Evolutionary conservation across 352 stramenopile genomes (phyloP).

Genomic region (Salisapilia sapeloensis): DNA sequence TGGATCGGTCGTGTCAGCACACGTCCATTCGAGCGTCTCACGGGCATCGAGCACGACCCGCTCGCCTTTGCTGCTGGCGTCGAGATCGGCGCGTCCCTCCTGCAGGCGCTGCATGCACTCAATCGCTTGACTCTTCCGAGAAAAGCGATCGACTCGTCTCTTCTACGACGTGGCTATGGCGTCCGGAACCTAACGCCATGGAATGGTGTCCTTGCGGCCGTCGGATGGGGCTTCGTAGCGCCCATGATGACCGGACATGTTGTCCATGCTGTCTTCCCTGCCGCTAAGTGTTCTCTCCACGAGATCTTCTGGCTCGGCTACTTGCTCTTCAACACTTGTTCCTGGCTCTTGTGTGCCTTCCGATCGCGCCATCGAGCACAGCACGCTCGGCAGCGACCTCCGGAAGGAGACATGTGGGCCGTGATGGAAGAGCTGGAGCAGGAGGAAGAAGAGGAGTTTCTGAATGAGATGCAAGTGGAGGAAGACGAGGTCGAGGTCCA

Average conservation of each 20-base stretch:
- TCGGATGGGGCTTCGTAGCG: slow-evolving; percentile 55
- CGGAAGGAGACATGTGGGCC: slow-evolving; percentile 3
- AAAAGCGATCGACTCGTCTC: slow-evolving; percentile 30
- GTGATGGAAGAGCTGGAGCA: slow-evolving; percentile 11
- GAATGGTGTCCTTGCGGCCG: slow-evolving; percentile 26
- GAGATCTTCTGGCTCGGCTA: slow-evolving; percentile 67
- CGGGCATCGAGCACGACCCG: slow-evolving; percentile 53
- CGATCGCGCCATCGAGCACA: slow-evolving; percentile 20
- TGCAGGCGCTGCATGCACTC: slow-evolving; percentile 43
- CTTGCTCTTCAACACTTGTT: slow-evolving; percentile 45
- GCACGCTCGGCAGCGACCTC: slow-evolving; percentile 9
- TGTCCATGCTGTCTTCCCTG: slow-evolving; percentile 25
- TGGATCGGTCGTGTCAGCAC: slow-evolving; percentile 49
- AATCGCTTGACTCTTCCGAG: slow-evolving; percentile 38
- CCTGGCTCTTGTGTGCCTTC: slow-evolving; percentile 68
- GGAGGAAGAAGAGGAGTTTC: slow-evolving; percentile 10
- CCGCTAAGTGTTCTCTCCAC: slow-evolving; percentile 14
- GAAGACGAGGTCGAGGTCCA: slow-evolving; percentile 3
- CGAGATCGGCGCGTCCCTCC: slow-evolving; percentile 57
- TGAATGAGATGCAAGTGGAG: slow-evolving; percentile 1
- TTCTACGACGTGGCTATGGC: slow-evolving; percentile 47
- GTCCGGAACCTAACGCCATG: slow-evolving; percentile 39
- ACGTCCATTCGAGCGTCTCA: slow-evolving; percentile 45
- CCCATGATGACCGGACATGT: slow-evolving; percentile 56
- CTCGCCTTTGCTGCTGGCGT: slow-evolving; percentile 56